Evolutionary conservation across 2,329 filamentous ascomycete genomes (phyloP), one percentile per base, ranked within the genome.

Genomic region (Zopfia rhizophila): DNA sequence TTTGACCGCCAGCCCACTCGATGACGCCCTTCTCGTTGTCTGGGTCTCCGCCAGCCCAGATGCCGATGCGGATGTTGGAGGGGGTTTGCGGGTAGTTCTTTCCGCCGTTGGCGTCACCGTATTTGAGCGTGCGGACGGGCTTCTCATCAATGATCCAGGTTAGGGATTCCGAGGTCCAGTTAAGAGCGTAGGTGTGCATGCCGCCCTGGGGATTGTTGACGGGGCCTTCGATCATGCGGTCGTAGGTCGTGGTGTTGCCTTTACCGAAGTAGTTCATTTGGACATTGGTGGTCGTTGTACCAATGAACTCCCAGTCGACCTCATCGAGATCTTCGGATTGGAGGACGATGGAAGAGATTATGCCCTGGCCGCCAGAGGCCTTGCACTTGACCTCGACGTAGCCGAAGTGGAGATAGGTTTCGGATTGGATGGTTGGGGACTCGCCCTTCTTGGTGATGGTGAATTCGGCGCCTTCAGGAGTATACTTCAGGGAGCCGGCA

Each of bases 391-490:
- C 81, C 72, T 94, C 90, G 44, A 90, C 85, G 49, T 86, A 84
- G 41, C 91, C 91, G 57, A 88, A 93, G 78, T 95, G 91, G 72
- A 96, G 88, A 75, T 91, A 94, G 69, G 91, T 93, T 60, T 85
- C 84, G 33, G 88, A 86, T 55, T 86, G 82, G 51, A 96, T 82
- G 1, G 90, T 95, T 1, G 80, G 80, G 2, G 80, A 77, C 48
- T 82, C 72, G 11, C 71, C 73, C 22, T 72, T 70, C 52, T 75
- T 76, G 32, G 63, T 66, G 53, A 82, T 77, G 27, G 66, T 74
- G 63, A 82, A 81, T n/a, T 75, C 69, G 31, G 76, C 78, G 17
- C 79, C 80, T 14, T 74, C 67, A 7, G 66, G 36, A 22, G 48
- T 61, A 48, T 75, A 75, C 38, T 73, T 78, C 38, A 81, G 75